phyloP scores from a whole-genome alignment of 495 filamentous ascomycete species.

The Neurospora terricola region DNA sequence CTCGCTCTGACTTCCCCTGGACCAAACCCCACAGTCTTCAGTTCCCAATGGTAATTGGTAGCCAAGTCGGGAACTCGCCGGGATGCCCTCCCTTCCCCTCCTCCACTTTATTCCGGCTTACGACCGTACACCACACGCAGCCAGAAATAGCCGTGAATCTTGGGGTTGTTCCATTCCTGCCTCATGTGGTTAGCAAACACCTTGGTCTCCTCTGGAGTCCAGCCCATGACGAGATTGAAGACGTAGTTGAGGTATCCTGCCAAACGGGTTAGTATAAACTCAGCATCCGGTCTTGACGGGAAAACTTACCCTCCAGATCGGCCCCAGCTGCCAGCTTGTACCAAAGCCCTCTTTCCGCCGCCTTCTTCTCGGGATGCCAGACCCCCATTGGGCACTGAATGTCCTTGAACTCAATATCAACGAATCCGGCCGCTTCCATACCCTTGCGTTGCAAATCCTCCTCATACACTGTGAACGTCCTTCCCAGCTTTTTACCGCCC shows the following conservation, averaged over 20 bases:
- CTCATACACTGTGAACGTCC: slow-evolving; percentile 4
- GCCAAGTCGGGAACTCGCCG: neutral
- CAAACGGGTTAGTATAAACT: neutral
- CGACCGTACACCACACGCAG: slow-evolving; percentile 20
- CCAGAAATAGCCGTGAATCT: slow-evolving; percentile 4
- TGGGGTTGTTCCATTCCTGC: slow-evolving; percentile 7
- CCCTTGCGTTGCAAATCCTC: slow-evolving; percentile 41
- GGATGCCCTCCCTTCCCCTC: neutral
- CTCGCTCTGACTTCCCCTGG: neutral
- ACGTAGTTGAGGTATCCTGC: slow-evolving; percentile 18
- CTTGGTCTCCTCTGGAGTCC: slow-evolving; percentile 9
- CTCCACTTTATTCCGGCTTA: slow-evolving; percentile 12
- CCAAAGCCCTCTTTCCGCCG: slow-evolving; percentile 37
- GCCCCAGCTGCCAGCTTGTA: slow-evolving; percentile 11
- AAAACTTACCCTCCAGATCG: slow-evolving; percentile 13
- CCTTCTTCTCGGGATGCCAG: slow-evolving; percentile 27
- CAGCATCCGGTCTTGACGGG: neutral
- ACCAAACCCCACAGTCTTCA: neutral
- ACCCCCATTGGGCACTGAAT: neutral
- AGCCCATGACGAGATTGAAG: slow-evolving; percentile 19
- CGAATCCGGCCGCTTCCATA: slow-evolving; percentile 49
- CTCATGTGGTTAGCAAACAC: slow-evolving; percentile 9
- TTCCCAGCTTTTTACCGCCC: slow-evolving; percentile 7
- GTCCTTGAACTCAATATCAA: slow-evolving; percentile 32
- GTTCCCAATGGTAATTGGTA: neutral